Conservation (phyloP, 1,284 basidiomycete species). For the Irpex rosettiformis region DNA sequence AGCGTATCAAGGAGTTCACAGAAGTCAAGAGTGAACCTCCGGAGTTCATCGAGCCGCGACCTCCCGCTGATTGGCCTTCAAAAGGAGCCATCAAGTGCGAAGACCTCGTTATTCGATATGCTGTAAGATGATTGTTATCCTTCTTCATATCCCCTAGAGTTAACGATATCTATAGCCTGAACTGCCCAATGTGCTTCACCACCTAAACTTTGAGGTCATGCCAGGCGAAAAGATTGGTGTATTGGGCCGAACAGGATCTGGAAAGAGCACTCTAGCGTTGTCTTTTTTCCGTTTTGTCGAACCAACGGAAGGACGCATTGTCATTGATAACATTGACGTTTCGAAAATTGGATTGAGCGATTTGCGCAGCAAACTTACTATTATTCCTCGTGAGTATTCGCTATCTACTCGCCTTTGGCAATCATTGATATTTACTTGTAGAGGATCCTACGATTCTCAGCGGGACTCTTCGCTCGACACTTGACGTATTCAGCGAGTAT, state of each 20-base stretch:
- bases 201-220: conserved; percentile 72
- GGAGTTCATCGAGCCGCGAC: conserved; percentile 85
- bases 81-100: conserved; percentile 76
- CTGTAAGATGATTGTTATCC: conserved; percentile 66
- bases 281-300: conserved; percentile 97
- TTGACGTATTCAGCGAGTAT: conserved; percentile 92
- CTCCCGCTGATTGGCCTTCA: conserved; percentile 79
- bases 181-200: conserved; percentile 84
- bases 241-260: conserved; percentile 86
- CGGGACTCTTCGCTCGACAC: conserved; percentile 79
- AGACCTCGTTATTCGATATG: conserved; percentile 83
- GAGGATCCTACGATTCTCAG: conserved; percentile 91
- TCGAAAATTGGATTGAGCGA: conserved; percentile 85
- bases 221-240: conserved; percentile 87
- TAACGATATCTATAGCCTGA: conserved; percentile 49
- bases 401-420: neutral
- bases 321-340: conserved; percentile 89
- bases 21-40: conserved; percentile 75
- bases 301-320: conserved; percentile 76
- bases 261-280: conserved; percentile 87
- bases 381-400: conserved; percentile 80
- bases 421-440: conserved; percentile 27
- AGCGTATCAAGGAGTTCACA: conserved; percentile 89
- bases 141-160: neutral
- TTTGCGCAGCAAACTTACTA: conserved; percentile 80